Conservation (phyloP, 805 yeast species). For the Sugiyamaella qingdaonensis region DNA sequence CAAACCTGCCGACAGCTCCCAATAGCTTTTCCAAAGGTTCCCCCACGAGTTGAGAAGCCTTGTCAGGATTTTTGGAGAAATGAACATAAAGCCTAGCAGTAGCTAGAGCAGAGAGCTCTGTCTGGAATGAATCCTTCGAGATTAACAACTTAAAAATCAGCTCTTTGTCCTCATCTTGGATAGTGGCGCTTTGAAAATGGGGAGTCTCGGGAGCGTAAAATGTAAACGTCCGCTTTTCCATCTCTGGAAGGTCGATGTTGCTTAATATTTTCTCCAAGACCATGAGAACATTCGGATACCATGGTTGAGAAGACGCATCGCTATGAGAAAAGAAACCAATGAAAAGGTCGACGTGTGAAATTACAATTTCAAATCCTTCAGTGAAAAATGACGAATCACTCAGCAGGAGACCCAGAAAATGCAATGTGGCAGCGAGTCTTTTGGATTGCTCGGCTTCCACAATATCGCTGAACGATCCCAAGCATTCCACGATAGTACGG, state of each 20-base stretch:
- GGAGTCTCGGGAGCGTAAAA: constrained; percentile 12
- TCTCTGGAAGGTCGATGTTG: constrained; percentile 46
- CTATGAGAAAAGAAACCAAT: constrained; percentile 14
- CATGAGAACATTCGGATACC: constrained; percentile 57
- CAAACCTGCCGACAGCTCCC: constrained; percentile 36
- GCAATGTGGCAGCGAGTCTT: constrained; percentile 18
- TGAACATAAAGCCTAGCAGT: constrained; percentile 53
- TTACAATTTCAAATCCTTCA: constrained; percentile 16
- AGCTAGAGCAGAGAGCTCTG: constrained; percentile 47
- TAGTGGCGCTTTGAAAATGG: constrained; percentile 21
- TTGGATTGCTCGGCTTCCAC: constrained; percentile 6
- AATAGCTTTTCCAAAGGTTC: constrained; percentile 47
- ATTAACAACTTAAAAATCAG: constrained; percentile 44
- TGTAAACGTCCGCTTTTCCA: constrained; percentile 34
- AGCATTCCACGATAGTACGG: constrained; percentile 9
- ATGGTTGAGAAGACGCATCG: constrained; percentile 33
- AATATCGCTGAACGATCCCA: constrained; percentile 11
- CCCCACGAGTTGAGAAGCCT: constrained; percentile 40
- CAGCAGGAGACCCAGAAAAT: constrained; percentile 26
- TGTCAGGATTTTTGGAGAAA: constrained; percentile 44
- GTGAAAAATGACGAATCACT: constrained; percentile 20
- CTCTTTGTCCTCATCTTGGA: constrained; percentile 24
- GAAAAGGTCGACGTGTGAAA: constrained; percentile 17
- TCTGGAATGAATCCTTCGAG: constrained; percentile 38
- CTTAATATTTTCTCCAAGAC: constrained; percentile 54